These are phyloP conservation scores for Boletus patriciae DNA, from an alignment of 768 basidiomycete species.

Conservation along the genomic window DNA sequence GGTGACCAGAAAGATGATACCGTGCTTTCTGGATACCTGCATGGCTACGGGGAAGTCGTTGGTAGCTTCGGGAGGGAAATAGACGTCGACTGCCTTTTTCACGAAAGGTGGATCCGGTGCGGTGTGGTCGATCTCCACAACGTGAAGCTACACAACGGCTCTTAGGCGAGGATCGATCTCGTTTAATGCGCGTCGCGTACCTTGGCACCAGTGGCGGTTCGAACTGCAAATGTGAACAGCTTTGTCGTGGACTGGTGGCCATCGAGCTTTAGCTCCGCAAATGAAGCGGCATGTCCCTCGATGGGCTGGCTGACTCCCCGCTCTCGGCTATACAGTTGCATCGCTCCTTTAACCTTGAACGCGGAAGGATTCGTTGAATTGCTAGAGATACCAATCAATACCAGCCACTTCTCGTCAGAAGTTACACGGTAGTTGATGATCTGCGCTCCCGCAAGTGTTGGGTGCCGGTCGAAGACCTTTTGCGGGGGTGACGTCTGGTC, in stretches of 20 bases:
- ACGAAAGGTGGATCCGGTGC: constrained; percentile 89
- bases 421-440: constrained; percentile 98
- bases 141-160: constrained; percentile 68
- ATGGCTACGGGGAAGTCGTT: constrained; percentile 99
- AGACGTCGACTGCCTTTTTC: constrained; percentile 98
- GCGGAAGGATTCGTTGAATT: constrained; percentile 91
- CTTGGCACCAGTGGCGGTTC: constrained; percentile 98
- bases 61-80: constrained; percentile 96
- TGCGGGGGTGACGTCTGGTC: constrained; percentile 77
- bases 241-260: constrained; percentile 85
- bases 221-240: constrained; percentile 91
- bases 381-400: constrained; percentile 91
- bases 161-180: constrained; percentile 8
- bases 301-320: constrained; percentile 96
- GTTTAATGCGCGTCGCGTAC: constrained; percentile 43
- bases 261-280: constrained; percentile 89
- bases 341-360: constrained; percentile 98
- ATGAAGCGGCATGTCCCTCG: constrained; percentile 97
- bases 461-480: constrained; percentile 96
- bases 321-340: constrained; percentile 95
- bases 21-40: constrained; percentile 97
- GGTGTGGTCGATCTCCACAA: constrained; percentile 97
- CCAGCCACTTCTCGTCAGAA: constrained; percentile 95
- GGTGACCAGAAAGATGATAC: constrained; percentile 95
- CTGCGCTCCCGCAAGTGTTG: constrained; percentile 90